phyloP scores from a whole-genome alignment of 345 rosid genomes.

The Citrus reticulata region DNA sequence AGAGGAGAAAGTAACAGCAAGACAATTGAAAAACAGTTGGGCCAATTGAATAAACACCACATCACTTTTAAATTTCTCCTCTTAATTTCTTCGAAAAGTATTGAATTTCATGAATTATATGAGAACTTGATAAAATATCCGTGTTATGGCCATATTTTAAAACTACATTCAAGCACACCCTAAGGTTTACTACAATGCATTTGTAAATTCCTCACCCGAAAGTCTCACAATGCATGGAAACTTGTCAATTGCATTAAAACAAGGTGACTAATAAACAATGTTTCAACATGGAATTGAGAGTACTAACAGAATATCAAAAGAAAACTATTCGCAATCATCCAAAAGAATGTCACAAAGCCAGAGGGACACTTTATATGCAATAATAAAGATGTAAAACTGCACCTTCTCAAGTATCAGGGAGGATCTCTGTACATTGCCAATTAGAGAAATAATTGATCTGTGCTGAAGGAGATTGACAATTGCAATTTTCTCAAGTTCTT shows the following conservation, averaged over 20 bases:
- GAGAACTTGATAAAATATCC: neutral
- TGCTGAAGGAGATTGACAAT: constrained; percentile 78
- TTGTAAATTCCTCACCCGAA: neutral
- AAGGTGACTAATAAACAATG: neutral
- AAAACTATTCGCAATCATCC: neutral
- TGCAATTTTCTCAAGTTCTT: constrained; percentile 97
- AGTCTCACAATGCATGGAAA: neutral
- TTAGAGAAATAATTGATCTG: constrained; percentile 91
- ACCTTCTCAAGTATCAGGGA: constrained; percentile 96
- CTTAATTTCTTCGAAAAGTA: neutral
- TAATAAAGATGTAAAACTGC: constrained; percentile 5
- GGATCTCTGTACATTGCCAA: constrained; percentile 90
- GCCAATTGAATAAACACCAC: neutral
- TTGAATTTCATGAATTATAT: neutral
- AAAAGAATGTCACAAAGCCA: neutral
- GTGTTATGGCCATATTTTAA: neutral
- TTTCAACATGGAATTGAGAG: neutral
- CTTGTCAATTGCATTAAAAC: neutral
- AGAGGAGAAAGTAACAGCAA: neutral
- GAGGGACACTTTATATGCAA: neutral
- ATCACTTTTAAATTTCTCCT: neutral
- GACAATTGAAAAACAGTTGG: neutral
- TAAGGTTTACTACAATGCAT: neutral
- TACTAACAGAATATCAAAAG: neutral
- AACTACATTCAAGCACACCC: neutral